Evolutionary conservation across 768 basidiomycete genomes (phyloP), one percentile per base, ranked within the genome.

Genomic region (Tricholoma furcatifolium): DNA sequence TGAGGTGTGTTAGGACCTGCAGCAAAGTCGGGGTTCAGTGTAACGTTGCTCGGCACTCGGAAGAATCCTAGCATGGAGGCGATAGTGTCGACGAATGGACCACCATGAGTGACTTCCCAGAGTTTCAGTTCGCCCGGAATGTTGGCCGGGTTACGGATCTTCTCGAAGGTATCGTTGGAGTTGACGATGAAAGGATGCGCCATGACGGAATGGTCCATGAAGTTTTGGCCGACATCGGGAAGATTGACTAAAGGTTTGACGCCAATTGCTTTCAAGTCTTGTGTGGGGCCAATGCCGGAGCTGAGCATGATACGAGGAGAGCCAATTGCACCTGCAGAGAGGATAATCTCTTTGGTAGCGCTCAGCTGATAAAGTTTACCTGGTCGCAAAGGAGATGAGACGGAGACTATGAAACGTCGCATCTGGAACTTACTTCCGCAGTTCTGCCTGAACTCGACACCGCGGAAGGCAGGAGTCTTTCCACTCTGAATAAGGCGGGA

Each of bases 301-400:
- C 67, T 64, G 40, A 71, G 58, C 14, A 75, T 60, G 30, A 75
- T 64, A 1, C 69, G 67, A 7, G 74, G 70, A 2, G 74, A 73
- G 14, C 68, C 70, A 35, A 75, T 61, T 1, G 68, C 50, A 4
- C 75, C 75, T 12, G 70, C 71, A 1, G 66, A 65, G 6, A 87
- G 58, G 10, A 87, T 72, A 43, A 86, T 70, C 58, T 87, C 84
- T 56, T 79, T 80, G 51, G 60, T 62, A 1, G 83, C 84, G 1
- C 51, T 65, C 2, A 65, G 40, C 24, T 38, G 49, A 2, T 45
- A 41, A 11, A 51, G 40, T 7, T 49, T 15, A 17, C 44, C 52
- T 54, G 46, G 17, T 10, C 18, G 32, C 18, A 14, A 14, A 17
- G 9, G 21, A 12, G 31, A 15, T 17, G 20, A 41, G 7, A 17